phyloP scores from a whole-genome alignment of 1,139 yeast species.

The Geotrichum klebahnii region DNA sequence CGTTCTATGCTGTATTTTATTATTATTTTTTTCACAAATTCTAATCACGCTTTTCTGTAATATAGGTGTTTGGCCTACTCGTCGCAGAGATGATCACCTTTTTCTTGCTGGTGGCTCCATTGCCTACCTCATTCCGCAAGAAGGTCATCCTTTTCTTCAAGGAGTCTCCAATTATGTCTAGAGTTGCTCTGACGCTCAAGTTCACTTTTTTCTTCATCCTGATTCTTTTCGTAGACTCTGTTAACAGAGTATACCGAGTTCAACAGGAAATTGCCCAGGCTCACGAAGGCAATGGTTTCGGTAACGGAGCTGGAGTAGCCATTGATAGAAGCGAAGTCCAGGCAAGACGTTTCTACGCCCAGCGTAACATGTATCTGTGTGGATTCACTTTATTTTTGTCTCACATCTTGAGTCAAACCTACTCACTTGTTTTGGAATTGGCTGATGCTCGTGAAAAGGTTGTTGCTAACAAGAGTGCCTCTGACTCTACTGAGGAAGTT shows the following conservation, averaged over 20 bases:
- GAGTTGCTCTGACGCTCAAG: constrained; percentile 72
- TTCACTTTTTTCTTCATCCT: constrained; percentile 81
- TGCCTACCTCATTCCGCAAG: constrained; percentile 72
- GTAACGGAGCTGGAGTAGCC: constrained; percentile 9
- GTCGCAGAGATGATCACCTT: constrained; percentile 75
- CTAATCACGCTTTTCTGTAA: constrained; percentile 22
- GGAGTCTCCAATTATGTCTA: constrained; percentile 68
- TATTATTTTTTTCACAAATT: not conserved
- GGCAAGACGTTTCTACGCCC: constrained; percentile 91
- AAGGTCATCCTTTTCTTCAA: constrained; percentile 61
- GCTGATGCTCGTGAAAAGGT: constrained; percentile 54
- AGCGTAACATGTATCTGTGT: constrained; percentile 92
- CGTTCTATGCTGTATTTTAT: not conserved
- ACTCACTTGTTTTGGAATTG: constrained; percentile 72
- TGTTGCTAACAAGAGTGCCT: not conserved
- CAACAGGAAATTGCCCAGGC: constrained; percentile 47
- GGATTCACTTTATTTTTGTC: constrained; percentile 93
- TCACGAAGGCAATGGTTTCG: constrained; percentile 18
- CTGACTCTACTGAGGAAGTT: no score
- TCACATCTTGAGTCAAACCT: constrained; percentile 78
- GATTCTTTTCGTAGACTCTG: constrained; percentile 81
- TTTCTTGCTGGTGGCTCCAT: constrained; percentile 75
- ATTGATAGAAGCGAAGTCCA: constrained; percentile 71
- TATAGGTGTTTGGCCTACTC: constrained; percentile 62
- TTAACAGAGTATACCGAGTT: constrained; percentile 74